Evolutionary conservation across 768 basidiomycete genomes (phyloP).

Genomic region (Kwoniella sp.): DNA sequence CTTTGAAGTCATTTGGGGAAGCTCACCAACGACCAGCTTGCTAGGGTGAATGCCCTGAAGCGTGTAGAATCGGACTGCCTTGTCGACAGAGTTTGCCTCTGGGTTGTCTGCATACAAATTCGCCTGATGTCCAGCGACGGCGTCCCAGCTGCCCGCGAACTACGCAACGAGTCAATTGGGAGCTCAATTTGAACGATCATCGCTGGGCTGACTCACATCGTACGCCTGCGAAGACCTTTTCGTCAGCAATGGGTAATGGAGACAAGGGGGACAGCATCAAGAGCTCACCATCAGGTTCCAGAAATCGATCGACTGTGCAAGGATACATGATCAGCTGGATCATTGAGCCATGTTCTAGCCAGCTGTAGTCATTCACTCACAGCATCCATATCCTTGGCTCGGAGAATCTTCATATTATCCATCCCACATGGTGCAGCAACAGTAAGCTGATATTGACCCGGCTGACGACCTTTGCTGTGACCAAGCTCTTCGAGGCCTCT

Average conservation of each 20-base stretch:
- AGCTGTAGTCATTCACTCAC: slow-evolving; percentile 21
- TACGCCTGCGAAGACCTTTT: slow-evolving; percentile 43
- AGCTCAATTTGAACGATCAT: too few species aligned
- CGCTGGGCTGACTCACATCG: slow-evolving; percentile 41
- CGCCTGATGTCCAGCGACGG: slow-evolving; percentile 72
- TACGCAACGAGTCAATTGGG: slow-evolving; percentile 50
- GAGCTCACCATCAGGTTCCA: slow-evolving; percentile 89
- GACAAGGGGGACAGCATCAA: neutral
- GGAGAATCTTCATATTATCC: slow-evolving; percentile 77
- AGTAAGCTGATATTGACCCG: slow-evolving; percentile 62
- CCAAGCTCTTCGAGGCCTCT: slow-evolving; percentile 75
- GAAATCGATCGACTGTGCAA: slow-evolving; percentile 69
- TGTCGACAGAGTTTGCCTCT: slow-evolving; percentile 62
- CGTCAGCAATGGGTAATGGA: neutral
- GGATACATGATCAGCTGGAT: slow-evolving; percentile 3
- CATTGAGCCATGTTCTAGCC: neutral
- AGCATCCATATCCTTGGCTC: slow-evolving; percentile 79
- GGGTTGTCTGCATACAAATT: slow-evolving; percentile 72
- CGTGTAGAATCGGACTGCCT: slow-evolving; percentile 72
- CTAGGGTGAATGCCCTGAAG: slow-evolving; percentile 69
- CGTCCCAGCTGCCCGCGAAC: slow-evolving; percentile 76
- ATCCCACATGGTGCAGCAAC: slow-evolving; percentile 93
- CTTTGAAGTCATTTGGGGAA: too few species aligned
- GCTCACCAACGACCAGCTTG: slow-evolving; percentile 76
- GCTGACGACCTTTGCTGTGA: slow-evolving; percentile 64